These are phyloP conservation scores for Suillus variegatus DNA, from an alignment of 768 basidiomycete genomes.

Conservation along the genomic window DNA sequence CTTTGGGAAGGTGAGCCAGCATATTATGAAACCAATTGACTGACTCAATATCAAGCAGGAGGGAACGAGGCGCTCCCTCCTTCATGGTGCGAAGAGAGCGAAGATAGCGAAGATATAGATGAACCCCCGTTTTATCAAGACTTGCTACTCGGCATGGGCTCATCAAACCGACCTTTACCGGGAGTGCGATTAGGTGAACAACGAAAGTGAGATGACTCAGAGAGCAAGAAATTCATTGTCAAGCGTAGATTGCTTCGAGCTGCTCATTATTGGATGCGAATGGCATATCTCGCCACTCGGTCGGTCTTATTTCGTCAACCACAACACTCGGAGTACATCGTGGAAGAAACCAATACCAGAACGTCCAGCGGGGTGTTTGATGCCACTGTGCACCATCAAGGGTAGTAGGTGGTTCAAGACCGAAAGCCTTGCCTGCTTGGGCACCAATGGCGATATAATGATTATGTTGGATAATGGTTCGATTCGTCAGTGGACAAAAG, in stretches of 20 bases:
- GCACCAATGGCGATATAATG: background rate
- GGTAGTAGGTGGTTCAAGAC: background rate
- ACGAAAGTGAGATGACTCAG: background rate
- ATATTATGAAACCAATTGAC: background rate
- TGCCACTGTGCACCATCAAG: background rate
- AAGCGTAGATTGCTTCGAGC: background rate
- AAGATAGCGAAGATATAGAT: no score
- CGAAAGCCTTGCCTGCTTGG: background rate
- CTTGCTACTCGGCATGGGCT: no score
- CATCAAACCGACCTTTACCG: background rate
- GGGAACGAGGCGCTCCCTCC: background rate
- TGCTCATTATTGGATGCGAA: background rate
- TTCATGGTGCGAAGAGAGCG: no score
- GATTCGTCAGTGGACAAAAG: background rate
- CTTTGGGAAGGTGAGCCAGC: background rate
- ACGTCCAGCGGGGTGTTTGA: background rate
- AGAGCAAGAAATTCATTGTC: background rate
- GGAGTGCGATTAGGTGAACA: background rate
- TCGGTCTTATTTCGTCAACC: background rate
- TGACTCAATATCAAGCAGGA: background rate
- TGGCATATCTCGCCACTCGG: background rate
- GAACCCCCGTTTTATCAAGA: no score
- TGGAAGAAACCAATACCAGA: background rate
- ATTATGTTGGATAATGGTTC: background rate
- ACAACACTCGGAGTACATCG: background rate